Conservation (phyloP, 805 yeast genomes). For the Teunomyces gatunensis region DNA sequence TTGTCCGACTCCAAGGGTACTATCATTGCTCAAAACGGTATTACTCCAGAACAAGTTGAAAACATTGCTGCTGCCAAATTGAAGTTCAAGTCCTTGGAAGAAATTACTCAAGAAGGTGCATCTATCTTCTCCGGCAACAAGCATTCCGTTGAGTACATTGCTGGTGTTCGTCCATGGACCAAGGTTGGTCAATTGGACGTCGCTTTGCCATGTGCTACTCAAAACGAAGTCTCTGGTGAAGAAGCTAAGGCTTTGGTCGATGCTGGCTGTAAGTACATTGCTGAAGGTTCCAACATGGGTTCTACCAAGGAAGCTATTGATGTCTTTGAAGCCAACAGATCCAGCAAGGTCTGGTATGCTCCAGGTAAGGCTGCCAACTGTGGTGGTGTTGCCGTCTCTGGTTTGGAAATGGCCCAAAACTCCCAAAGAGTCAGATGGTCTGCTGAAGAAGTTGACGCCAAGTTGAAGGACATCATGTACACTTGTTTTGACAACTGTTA, state of each 20-base stretch:
- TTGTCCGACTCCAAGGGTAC: conserved; percentile 95
- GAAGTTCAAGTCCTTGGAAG: conserved; percentile 71
- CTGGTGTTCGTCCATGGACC: conserved; percentile 96
- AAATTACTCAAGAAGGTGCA: conserved; percentile 53
- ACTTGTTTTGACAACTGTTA: conserved; percentile 91
- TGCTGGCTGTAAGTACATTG: conserved; percentile 88
- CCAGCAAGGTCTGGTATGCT: conserved; percentile 85
- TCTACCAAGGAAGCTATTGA: conserved; percentile 96
- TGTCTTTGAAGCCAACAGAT: conserved; percentile 83
- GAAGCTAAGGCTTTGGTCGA: conserved; percentile 94
- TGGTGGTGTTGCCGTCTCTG: conserved; percentile 99
- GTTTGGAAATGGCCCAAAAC: conserved; percentile 99
- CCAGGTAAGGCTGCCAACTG: conserved; percentile 99
- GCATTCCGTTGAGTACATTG: conserved; percentile 68
- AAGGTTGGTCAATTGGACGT: conserved; percentile 89
- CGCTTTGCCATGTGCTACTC: conserved; percentile 98
- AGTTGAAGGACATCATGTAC: conserved; percentile 89
- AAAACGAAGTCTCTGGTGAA: conserved; percentile 94
- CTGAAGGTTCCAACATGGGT: conserved; percentile 99
- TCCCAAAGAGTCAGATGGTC: conserved; percentile 92
- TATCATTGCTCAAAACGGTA: conserved; percentile 74
- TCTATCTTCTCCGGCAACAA: conserved; percentile 52
- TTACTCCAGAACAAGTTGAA: conserved; percentile 76
- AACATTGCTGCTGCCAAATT: conserved; percentile 76
- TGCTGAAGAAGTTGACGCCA: conserved; percentile 85